Base-by-base conservation (phyloP, 2,329 filamentous ascomycete species). In the Colletotrichum graminicola region DNA sequence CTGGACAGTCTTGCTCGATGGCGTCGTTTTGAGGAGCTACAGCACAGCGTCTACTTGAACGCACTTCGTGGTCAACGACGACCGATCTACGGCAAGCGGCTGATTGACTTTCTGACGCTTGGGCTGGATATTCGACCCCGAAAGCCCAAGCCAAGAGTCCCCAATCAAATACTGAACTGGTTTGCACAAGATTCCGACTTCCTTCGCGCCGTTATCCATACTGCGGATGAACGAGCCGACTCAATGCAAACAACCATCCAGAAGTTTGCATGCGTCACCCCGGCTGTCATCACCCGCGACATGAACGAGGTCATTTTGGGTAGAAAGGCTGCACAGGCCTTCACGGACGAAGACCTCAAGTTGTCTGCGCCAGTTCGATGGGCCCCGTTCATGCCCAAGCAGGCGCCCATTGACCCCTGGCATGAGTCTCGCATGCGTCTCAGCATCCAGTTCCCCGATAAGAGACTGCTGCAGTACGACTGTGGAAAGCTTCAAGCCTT, bases 391-490 rank as follows among this genome's bases (percentile, higher is more conserved):
- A 84, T 86, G 77, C 88, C 88, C 11, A 86, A 87, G 73, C 84
- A 87, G 75, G 78, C 87, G 12, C 85, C 88, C 0, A 81, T 86
- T 1, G 95, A 99, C 78, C 94, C 95, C 0, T 98, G 96, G 87
- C 96, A 99, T 76, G 94, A 97, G 81, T 90, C 95, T 18, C 93
- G 95, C 23, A 96, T 97, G 88, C 92, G 94, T 29, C 86, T 97
- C 21, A 97, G 94, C 4, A 98, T 99, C 73, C 96, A 97, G 55
- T 99, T 99, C 79, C 96, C 97, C 0, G 96, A 99, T 80, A 97
- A 95, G 79, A 90, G 96, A 45, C 89, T 99, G n/a, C 85, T 99
- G 0, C 95, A 99, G 79, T 99, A 97, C 80, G 96, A 99, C 81
- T 98, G 96, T 78, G 96, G 96, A 76, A 99, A 99, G 81, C 88